These are phyloP conservation scores for Bipolaris cookei DNA, from an alignment of 2,329 filamentous ascomycete genomes.

Conservation along the genomic window DNA sequence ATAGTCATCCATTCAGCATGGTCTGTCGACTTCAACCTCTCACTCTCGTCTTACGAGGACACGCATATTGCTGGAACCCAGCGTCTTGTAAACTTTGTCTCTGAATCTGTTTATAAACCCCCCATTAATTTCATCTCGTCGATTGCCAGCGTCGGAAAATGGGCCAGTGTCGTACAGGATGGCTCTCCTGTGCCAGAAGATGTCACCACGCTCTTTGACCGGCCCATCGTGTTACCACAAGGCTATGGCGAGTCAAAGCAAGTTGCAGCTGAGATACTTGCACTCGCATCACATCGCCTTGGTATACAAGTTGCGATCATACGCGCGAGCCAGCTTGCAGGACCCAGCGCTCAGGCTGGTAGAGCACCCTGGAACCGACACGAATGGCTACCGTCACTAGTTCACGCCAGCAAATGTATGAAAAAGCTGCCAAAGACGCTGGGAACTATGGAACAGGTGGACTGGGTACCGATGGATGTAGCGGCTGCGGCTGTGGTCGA, in stretches of 20 bases:
- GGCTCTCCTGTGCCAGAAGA: slow-evolving; percentile 12
- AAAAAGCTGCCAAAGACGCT: slow-evolving; percentile 27
- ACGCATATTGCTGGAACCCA: slow-evolving; percentile 20
- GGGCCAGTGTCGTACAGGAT: slow-evolving; percentile 8
- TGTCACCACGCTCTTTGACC: slow-evolving; percentile 38
- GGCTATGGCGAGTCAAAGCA: slow-evolving; percentile 52
- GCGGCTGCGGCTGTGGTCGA: slow-evolving; percentile 4
- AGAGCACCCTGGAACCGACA: slow-evolving; percentile 33
- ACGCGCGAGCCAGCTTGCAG: slow-evolving; percentile 43
- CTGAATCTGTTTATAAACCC: slow-evolving; percentile 2
- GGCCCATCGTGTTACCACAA: slow-evolving; percentile 35
- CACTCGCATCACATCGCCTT: slow-evolving; percentile 33
- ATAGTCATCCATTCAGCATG: slow-evolving; percentile 60
- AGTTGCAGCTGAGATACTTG: slow-evolving; percentile 42
- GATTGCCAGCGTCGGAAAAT: slow-evolving; percentile 42
- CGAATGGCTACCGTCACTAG: slow-evolving; percentile 39
- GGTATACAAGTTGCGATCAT: slow-evolving; percentile 32
- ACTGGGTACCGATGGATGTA: slow-evolving; percentile 36
- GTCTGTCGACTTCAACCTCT: slow-evolving; percentile 65
- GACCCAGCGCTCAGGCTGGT: slow-evolving; percentile 21
- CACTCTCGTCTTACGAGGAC: slow-evolving; percentile 24
- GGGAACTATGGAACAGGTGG: slow-evolving; percentile 23
- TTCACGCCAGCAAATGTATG: slow-evolving; percentile 29
- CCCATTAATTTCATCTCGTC: slow-evolving; percentile 50
- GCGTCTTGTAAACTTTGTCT: slow-evolving; percentile 17